These are phyloP conservation scores for Citrus hindsii DNA, from an alignment of 345 rosid genomes.

Conservation along the genomic window DNA sequence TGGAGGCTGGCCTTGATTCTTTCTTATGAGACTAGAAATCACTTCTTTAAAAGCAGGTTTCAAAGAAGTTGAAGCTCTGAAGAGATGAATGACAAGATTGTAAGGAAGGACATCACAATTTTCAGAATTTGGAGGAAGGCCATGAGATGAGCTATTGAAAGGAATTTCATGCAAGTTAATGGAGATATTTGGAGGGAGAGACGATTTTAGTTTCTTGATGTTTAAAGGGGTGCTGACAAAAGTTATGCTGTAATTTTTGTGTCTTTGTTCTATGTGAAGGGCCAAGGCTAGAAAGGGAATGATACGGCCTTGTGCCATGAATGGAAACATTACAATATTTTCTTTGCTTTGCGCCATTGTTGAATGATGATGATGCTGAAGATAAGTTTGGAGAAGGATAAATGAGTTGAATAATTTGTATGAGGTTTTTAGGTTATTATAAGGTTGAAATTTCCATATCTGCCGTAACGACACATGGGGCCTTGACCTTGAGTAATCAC, in stretches of 20 bases:
- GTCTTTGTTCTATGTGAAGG: slow-evolving; percentile 24
- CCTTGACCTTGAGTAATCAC: too few relatives aligned
- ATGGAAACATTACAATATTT: slow-evolving; percentile 34
- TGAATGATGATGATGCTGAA: background rate
- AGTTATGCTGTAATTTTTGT: slow-evolving; percentile 18
- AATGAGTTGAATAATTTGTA: too few relatives aligned
- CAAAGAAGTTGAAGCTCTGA: slow-evolving; percentile 37
- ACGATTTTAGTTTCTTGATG: slow-evolving; percentile 26
- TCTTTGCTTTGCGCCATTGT: background rate
- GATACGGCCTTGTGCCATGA: slow-evolving; percentile 46
- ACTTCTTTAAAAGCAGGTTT: slow-evolving; percentile 27
- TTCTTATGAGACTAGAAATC: slow-evolving; percentile 9
- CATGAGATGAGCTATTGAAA: slow-evolving; percentile 32
- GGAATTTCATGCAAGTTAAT: slow-evolving; percentile 43
- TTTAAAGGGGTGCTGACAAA: slow-evolving; percentile 28
- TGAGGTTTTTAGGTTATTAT: too few relatives aligned
- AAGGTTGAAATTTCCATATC: too few relatives aligned
- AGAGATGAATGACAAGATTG: slow-evolving; percentile 28
- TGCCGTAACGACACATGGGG: too few relatives aligned
- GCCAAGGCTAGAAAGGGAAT: slow-evolving; percentile 45
- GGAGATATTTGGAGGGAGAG: slow-evolving; percentile 29
- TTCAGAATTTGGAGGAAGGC: slow-evolving; percentile 45
- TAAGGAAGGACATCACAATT: slow-evolving; percentile 43
- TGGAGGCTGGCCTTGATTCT: slow-evolving; percentile 17
- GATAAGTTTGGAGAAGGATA: background rate